phyloP scores from a whole-genome alignment of 1,139 yeast species.

The Zygoascus sp. region DNA sequence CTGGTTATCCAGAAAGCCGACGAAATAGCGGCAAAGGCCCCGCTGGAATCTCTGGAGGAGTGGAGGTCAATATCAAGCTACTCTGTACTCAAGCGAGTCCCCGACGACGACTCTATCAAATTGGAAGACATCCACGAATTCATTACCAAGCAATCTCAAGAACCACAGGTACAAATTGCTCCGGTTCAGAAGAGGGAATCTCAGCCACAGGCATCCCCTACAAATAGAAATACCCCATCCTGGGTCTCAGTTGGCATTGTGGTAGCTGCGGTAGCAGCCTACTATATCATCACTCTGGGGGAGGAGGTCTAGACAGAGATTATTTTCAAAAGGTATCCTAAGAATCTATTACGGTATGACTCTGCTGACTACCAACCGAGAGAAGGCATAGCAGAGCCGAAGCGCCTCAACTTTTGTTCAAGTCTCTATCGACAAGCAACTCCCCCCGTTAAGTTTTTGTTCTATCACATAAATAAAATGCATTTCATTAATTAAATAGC shows the following conservation, averaged over 20 bases:
- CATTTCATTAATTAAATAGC: neutral
- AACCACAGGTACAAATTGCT: conserved; percentile 8
- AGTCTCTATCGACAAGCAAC: no score
- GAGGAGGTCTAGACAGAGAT: neutral
- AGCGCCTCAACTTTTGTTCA: no score
- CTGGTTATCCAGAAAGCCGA: conserved; percentile 21
- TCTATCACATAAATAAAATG: no score
- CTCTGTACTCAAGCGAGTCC: conserved; percentile 28
- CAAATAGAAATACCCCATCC: neutral
- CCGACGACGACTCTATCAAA: neutral
- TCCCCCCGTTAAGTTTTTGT: no score
- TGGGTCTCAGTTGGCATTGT: neutral
- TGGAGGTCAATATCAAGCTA: conserved; percentile 27
- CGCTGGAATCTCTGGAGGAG: conserved; percentile 20
- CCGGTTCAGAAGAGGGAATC: no score
- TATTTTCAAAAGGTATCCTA: no score
- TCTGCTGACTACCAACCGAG: neutral
- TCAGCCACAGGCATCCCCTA: neutral
- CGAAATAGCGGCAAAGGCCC: conserved; percentile 22
- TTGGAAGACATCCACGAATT: conserved; percentile 2
- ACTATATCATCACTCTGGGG: neutral
- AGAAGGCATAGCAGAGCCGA: neutral
- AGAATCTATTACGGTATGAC: no score
- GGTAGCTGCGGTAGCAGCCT: neutral
- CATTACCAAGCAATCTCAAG: conserved; percentile 5